Base-by-base conservation (phyloP, 2,329 filamentous ascomycete genomes). In the Aspergillus fumigatus region DNA sequence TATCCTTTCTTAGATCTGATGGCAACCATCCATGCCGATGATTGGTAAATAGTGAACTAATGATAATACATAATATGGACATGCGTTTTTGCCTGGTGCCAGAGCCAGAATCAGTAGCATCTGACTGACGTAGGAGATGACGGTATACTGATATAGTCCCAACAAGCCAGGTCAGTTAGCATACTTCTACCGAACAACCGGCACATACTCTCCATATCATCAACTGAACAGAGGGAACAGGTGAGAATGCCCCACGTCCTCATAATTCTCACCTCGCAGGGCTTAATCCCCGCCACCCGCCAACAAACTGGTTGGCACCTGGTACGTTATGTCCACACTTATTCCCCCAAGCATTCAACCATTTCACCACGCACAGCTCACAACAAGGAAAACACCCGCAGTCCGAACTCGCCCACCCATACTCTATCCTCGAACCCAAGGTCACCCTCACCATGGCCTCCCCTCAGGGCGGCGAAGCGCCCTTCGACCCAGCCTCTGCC, bases 241-340 rank as follows among this genome's bases (percentile, higher is more conserved):
- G 23, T 23, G 27, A 51, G 14, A 19, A 52, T 61, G 19, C 77
- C 77, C 48, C 86, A 86, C 71, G 74, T 89, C 63, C 85, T 89
- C 75, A 77, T 88, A 71, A 81, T 89, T 56, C 82, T 89, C 59
- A 88, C 85, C 62, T 88, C 84, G 56, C 79, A 82, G 71, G 67
- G 70, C 62, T 67, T 72, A 61, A 68, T 77, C 49, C 74, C 73
- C 52, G 65, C 69, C 64, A 70, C 67, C 49, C 70, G 69, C 63
- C 70, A 73, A 54, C 78, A 80, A 9, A 88, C 86, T 0, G 87
- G 87, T 60, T 89, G 86, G 86, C 89, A 84, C 67, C 76, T 89
- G 62, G 83, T 85, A 75, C 53, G 76, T 59, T 45, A 17, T 7
- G 25, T 25, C 43, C 51, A 19, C 43, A 23, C 47, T 5, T 21